Percentiles rank a stretch among this genome's conserved stretches.
Evolutionary conservation across 306 rosid genomes (phyloP).

Genomic region (Rosa rugosa): DNA sequence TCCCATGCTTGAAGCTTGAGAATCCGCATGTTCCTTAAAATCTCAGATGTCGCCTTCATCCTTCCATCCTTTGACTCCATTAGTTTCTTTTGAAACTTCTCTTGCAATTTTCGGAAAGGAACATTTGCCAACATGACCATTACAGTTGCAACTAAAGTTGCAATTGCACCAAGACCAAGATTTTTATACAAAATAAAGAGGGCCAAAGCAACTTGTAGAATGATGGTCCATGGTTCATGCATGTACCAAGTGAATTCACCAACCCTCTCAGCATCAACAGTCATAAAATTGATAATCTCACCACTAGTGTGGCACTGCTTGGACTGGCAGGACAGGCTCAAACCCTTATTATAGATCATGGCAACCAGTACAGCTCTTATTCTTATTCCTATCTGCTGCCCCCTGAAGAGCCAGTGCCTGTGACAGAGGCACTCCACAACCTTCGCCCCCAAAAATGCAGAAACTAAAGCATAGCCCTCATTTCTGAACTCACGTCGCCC

Average conservation of each 20-base stretch:
- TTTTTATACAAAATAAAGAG: constrained; percentile 61
- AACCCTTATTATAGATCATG: constrained; percentile 64
- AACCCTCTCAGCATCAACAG: constrained; percentile 79
- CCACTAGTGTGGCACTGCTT: constrained; percentile 60
- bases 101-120: constrained; percentile 63
- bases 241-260: constrained; percentile 66
- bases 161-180: constrained; percentile 69
- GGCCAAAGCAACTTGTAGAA: constrained; percentile 69
- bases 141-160: constrained; percentile 67
- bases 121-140: constrained; percentile 60
- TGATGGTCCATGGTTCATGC: constrained; percentile 65
- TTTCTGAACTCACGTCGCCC: constrained; percentile 46
- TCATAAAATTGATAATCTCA: constrained; percentile 76
- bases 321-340: constrained; percentile 63
- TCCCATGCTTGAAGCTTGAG: constrained; percentile 94
- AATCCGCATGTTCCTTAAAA: constrained; percentile 77
- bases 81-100: constrained; percentile 66
- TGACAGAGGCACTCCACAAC: constrained; percentile 57
- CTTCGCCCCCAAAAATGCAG: constrained; percentile 60
- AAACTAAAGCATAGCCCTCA: constrained; percentile 63
- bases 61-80: constrained; percentile 81
- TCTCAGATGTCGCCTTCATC: constrained; percentile 82
- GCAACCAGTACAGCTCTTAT: constrained; percentile 56
- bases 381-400: constrained; percentile 60
- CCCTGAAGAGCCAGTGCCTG: constrained; percentile 65